Evolutionary conservation across 257 asterid genomes (phyloP).

Genomic region (Eucommia ulmoides): DNA sequence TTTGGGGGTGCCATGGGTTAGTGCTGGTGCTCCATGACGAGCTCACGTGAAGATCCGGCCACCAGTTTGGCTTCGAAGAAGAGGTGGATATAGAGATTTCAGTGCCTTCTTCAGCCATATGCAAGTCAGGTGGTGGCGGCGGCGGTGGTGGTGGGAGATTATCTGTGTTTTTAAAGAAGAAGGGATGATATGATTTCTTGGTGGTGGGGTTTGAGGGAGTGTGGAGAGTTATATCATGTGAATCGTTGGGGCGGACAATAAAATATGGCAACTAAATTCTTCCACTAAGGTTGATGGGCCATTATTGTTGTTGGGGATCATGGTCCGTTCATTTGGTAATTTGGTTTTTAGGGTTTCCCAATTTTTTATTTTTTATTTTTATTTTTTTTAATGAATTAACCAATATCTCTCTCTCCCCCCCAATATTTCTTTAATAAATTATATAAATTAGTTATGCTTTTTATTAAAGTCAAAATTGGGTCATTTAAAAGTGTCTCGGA

Average conservation of each 20-base stretch:
- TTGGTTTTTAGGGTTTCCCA: too few relatives aligned
- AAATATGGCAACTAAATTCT: conserved; percentile 10
- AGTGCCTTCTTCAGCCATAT: conserved; percentile 10
- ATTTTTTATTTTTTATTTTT: too few relatives aligned
- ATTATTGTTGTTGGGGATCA: conserved; percentile 9
- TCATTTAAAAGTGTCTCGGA: too few relatives aligned
- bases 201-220: conserved; percentile 10
- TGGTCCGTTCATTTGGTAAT: too few relatives aligned
- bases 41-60: conserved; percentile 8
- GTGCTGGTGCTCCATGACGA: conserved; percentile 12
- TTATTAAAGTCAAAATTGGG: too few relatives aligned
- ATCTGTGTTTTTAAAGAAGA: not conserved
- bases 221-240: conserved; percentile 6
- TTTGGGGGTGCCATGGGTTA: conserved; percentile 1
- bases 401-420: too few relatives aligned
- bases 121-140: not conserved
- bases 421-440: too few relatives aligned
- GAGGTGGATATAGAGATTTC: conserved; percentile 6
- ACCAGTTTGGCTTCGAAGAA: conserved; percentile 8
- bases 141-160: not conserved
- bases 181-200: conserved; percentile 7
- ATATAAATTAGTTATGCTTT: too few relatives aligned
- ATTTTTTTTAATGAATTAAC: too few relatives aligned
- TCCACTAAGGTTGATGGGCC: conserved; percentile 11
- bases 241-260: conserved; percentile 13